These are phyloP conservation scores for Ogataea zsoltii DNA, from an alignment of 805 yeast genomes.

Conservation along the genomic window DNA sequence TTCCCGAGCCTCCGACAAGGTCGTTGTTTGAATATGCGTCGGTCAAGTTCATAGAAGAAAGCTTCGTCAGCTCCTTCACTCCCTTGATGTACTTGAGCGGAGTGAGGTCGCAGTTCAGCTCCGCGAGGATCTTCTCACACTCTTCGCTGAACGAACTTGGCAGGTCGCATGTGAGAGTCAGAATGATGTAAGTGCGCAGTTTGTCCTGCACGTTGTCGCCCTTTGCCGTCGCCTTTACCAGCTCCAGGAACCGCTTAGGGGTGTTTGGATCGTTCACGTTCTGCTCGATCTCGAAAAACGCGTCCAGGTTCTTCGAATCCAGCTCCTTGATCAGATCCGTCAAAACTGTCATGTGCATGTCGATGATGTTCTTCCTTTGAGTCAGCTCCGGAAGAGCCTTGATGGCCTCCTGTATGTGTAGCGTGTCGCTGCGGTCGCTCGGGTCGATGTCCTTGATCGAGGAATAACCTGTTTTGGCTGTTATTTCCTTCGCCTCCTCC, in stretches of 20 bases:
- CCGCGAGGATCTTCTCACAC: constrained; percentile 61
- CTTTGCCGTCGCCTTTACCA: constrained; percentile 55
- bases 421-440: constrained; percentile 52
- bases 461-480: constrained; percentile 70
- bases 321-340: constrained; percentile 80
- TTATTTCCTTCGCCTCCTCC: constrained; percentile 82
- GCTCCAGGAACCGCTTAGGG: constrained; percentile 58
- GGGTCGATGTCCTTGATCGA: constrained; percentile 77
- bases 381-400: constrained; percentile 91
- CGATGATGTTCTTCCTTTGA: constrained; percentile 82
- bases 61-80: constrained; percentile 72
- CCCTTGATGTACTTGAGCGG: constrained; percentile 75
- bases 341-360: constrained; percentile 95
- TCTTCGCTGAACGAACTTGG: constrained; percentile 50
- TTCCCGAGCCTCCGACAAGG: constrained; percentile 34
- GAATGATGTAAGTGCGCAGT: constrained; percentile 83
- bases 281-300: constrained; percentile 93
- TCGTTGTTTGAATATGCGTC: constrained; percentile 27
- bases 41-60: constrained; percentile 41
- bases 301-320: constrained; percentile 84
- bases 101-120: constrained; percentile 57
- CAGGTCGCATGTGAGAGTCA: constrained; percentile 57
- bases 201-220: constrained; percentile 66
- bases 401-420: constrained; percentile 80
- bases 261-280: constrained; percentile 62